phyloP scores from a whole-genome alignment of 139 green algal genomes.

The Haematococcus sp. region DNA sequence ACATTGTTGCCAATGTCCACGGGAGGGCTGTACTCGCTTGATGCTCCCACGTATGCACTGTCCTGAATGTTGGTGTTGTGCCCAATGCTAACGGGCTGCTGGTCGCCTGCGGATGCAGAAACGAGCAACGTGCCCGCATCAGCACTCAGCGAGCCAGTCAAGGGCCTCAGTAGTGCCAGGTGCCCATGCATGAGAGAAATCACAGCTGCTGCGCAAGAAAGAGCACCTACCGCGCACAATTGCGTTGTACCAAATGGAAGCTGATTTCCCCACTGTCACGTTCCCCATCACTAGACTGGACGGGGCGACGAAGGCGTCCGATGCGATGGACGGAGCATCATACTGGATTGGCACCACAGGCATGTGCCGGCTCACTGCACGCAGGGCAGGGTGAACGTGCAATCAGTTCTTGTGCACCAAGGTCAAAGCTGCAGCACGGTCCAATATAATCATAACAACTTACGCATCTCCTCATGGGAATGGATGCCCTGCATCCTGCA shows the following conservation, averaged over 20 bases:
- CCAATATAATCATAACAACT: slow-evolving; percentile 15
- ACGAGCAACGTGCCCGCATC: too few relatives aligned
- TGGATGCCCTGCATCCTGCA: slow-evolving; percentile 83
- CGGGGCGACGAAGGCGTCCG: slow-evolving; percentile 82
- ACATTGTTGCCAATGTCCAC: slow-evolving; percentile 81
- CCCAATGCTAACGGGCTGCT: slow-evolving; percentile 80
- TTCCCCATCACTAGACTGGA: slow-evolving; percentile 82
- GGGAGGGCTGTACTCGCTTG: slow-evolving; percentile 45
- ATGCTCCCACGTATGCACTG: slow-evolving; percentile 71
- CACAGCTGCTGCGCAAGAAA: background rate
- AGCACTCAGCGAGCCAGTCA: background rate
- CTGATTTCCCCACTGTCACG: slow-evolving; percentile 76
- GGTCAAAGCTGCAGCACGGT: slow-evolving; percentile 3
- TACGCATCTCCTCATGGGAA: slow-evolving; percentile 86
- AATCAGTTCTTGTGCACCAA: too few relatives aligned
- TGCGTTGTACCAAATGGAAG: slow-evolving; percentile 90
- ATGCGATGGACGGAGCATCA: slow-evolving; percentile 54
- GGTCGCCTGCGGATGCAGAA: slow-evolving; percentile 67
- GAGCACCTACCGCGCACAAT: slow-evolving; percentile 75
- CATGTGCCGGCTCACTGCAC: slow-evolving; percentile 37
- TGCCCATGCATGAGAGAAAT: background rate
- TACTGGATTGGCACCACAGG: slow-evolving; percentile 29
- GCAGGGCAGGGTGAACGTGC: slow-evolving; percentile 18
- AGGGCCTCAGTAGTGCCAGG: background rate
- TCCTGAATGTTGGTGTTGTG: slow-evolving; percentile 94